Conservation (phyloP, 148 eudicot species). For the Gaultheria prostrata region DNA sequence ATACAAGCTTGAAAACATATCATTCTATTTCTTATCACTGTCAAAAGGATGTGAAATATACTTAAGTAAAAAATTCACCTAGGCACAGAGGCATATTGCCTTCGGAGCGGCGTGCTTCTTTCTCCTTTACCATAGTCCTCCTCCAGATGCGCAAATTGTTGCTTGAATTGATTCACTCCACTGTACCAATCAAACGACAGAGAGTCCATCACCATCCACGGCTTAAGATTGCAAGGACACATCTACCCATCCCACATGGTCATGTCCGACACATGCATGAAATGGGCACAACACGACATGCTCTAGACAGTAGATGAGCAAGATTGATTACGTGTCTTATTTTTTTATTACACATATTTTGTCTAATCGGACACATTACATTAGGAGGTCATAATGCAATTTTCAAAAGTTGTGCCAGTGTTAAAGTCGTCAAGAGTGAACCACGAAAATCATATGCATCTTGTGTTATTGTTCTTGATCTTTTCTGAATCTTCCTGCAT, state of each 20-base stretch:
- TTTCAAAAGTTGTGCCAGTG: neutral
- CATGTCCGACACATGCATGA: neutral
- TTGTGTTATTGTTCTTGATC: neutral
- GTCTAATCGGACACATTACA: neutral
- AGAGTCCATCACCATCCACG: neutral
- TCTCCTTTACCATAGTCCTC: constrained; percentile 66
- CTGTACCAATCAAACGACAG: constrained; percentile 32
- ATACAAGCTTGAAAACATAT: constrained; percentile 5
- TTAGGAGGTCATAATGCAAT: neutral
- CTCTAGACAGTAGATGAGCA: neutral
- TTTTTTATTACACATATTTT: neutral
- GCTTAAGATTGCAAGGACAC: neutral
- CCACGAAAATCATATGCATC: neutral
- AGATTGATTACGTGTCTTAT: neutral
- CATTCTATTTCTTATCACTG: neutral
- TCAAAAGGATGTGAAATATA: neutral
- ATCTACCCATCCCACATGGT: neutral
- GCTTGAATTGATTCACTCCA: constrained; percentile 86
- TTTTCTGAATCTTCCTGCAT: neutral
- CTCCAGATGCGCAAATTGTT: constrained; percentile 88
- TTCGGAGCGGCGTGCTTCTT: constrained; percentile 62
- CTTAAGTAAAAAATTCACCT: constrained; percentile 41
- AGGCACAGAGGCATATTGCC: constrained; percentile 94
- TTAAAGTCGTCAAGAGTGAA: neutral
- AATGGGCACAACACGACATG: neutral